A percentile compares a stretch with the other conserved stretches of the same genome.
These are phyloP conservation scores for Arabidopsis hybrid DNA, from an alignment of 441 rosid species.

Conservation along the genomic window DNA sequence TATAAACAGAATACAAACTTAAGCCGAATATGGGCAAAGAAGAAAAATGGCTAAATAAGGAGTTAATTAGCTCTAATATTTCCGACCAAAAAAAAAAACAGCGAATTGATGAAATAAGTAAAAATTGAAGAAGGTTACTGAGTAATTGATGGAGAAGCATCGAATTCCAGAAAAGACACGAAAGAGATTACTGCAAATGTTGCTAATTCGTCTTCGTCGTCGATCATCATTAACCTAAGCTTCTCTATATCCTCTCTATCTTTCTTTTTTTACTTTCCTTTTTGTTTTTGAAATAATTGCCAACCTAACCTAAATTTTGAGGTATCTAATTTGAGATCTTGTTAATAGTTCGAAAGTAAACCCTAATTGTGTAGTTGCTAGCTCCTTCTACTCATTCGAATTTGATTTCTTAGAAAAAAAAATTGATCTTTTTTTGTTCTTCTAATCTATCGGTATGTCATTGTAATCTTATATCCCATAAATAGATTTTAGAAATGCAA, in stretches of 20 bases:
- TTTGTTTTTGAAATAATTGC: not conserved
- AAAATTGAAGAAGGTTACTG: not conserved
- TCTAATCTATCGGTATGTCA: not conserved
- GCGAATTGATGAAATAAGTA: too few relatives aligned
- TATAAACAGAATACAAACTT: not conserved
- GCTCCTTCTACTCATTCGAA: not conserved
- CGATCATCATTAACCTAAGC: conserved; percentile 1
- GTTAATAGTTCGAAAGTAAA: not conserved
- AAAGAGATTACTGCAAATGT: not conserved
- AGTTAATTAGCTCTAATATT: too few relatives aligned
- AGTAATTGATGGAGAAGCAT: not conserved
- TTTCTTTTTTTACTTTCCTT: not conserved
- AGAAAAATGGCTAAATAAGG: too few relatives aligned
- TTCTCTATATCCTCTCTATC: not conserved
- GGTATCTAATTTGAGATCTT: not conserved
- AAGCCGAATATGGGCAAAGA: too few relatives aligned
- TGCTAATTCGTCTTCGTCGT: not conserved
- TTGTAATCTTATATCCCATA: not conserved
- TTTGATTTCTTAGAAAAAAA: not conserved
- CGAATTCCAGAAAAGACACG: not conserved
- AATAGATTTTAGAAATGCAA: not conserved
- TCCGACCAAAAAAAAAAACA: too few relatives aligned
- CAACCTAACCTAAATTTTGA: not conserved
- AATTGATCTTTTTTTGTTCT: not conserved
- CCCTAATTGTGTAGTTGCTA: not conserved